Percentiles rank a stretch among this genome's conserved stretches.
Evolutionary conservation across 106 monocot species (phyloP).

Genomic region (Chionographis japonica): DNA sequence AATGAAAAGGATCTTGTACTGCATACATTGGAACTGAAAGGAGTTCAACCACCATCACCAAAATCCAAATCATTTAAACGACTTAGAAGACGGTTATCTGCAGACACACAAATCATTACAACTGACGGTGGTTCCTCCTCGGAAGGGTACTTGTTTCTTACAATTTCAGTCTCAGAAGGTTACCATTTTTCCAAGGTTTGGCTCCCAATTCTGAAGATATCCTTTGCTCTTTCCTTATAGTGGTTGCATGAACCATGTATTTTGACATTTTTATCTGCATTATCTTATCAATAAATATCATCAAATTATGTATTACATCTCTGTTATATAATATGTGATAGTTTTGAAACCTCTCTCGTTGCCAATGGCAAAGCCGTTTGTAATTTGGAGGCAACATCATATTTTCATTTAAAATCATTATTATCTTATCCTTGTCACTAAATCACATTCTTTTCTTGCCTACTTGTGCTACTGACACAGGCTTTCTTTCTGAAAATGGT

Average conservation of each 20-base stretch:
- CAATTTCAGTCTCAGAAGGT: conserved; percentile 65
- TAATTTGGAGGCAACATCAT: too few relatives aligned
- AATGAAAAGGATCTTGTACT: conserved; percentile 49
- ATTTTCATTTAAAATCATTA: too few relatives aligned
- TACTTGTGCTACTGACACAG: too few relatives aligned
- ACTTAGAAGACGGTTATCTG: conserved; percentile 56
- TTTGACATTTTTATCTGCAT: not conserved
- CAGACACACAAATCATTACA: conserved; percentile 58
- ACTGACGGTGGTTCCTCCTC: conserved; percentile 59
- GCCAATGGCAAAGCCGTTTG: too few relatives aligned
- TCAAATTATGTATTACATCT: not conserved
- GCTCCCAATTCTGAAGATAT: not conserved
- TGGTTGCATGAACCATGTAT: not conserved
- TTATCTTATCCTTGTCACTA: too few relatives aligned
- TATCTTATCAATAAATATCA: not conserved
- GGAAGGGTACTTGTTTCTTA: conserved; percentile 55
- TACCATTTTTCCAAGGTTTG: conserved; percentile 96
- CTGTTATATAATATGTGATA: not conserved
- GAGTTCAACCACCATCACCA: conserved; percentile 55
- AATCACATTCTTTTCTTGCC: too few relatives aligned
- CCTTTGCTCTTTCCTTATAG: not conserved
- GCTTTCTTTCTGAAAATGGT: too few relatives aligned
- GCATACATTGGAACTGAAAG: conserved; percentile 73
- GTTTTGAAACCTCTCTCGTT: too few relatives aligned
- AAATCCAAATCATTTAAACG: conserved; percentile 60